Conservation (phyloP, 345 rosid genomes). For the Boechera divaricarpa region DNA sequence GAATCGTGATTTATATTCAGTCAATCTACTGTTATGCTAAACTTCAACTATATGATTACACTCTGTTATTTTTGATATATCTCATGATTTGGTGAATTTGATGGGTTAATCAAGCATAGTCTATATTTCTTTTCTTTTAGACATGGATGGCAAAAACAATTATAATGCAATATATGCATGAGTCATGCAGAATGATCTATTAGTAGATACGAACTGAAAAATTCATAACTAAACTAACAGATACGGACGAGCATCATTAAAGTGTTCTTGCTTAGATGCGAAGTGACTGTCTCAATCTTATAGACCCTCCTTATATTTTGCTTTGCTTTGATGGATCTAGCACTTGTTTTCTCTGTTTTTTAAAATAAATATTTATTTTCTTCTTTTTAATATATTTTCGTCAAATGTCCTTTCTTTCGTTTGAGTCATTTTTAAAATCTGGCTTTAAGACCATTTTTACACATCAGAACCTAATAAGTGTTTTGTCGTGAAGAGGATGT, state of each 20-base stretch:
- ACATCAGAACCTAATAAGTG: conserved; percentile 47
- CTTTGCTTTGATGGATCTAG: conserved; percentile 26
- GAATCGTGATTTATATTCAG: background rate
- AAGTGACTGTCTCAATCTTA: conserved; percentile 28
- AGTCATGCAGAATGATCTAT: background rate
- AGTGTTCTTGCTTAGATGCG: conserved; percentile 40
- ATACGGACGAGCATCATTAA: background rate
- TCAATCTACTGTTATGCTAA: background rate
- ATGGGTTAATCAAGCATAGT: background rate
- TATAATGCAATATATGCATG: background rate
- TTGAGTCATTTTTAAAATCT: conserved; percentile 32
- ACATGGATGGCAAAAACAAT: background rate
- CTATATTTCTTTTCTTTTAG: background rate
- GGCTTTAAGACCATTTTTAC: conserved; percentile 44
- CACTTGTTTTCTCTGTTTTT: conserved; percentile 23
- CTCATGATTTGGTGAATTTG: no score
- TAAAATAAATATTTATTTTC: background rate
- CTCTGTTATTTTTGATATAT: no score
- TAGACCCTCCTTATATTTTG: conserved; percentile 1
- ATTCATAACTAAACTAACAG: conserved; percentile 5
- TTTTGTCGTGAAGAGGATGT: conserved; percentile 42
- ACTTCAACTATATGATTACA: background rate
- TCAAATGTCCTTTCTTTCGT: conserved; percentile 12
- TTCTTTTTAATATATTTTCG: background rate
- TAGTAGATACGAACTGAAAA: background rate